Base-by-base conservation (phyloP, 768 basidiomycete genomes). In the Termitomyces sp. region DNA sequence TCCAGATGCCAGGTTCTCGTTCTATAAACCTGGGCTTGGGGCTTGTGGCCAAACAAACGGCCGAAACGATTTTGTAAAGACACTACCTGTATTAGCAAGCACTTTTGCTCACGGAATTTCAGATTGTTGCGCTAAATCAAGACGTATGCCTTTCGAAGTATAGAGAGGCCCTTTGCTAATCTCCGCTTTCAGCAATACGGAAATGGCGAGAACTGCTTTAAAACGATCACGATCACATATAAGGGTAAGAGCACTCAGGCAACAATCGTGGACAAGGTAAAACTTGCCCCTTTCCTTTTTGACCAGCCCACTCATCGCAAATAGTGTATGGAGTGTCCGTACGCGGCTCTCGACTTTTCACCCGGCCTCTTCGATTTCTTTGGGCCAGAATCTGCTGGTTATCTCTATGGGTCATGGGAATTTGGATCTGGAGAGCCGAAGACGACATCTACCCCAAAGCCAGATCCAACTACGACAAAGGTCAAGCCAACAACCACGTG, bases 241-340 rank as follows among this genome's bases (percentile, higher is more conserved):
- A 70, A 72, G 40, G 86, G 86, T 43, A 78, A 79, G 67, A 72
- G 76, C 41, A 61, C 75, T 43, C 61, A 63, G 49, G 68, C 68
- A 32, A 62, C 65, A 52, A 79, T 88, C 52, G 71, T 71, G 56
- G 87, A 89, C 62, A 62, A 73, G 74, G 83, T 82, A 48, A 54
- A 70, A 68, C 40, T 26, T 16, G 13, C 3, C 18, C 3, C 13
- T n/a, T 30, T 3, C 30, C 40, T 24, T 33, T 14, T n/a, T 28
- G 41, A 5, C 13, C 10, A 18, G 40, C 35, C 59, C 30, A 61
- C 35, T 6, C 30, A 43, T 38, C 13, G 5, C 41, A 9, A 55
- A 20, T 65, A 83, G 76, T 86, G 84, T 65, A 74, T 76, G 18
- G 74, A 75, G 14, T 86, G 84, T 64, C 74, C 74, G 2, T 78